Evolutionary conservation across 148 eudicot species (phyloP).

Genomic region (Pouteria glomerata): DNA sequence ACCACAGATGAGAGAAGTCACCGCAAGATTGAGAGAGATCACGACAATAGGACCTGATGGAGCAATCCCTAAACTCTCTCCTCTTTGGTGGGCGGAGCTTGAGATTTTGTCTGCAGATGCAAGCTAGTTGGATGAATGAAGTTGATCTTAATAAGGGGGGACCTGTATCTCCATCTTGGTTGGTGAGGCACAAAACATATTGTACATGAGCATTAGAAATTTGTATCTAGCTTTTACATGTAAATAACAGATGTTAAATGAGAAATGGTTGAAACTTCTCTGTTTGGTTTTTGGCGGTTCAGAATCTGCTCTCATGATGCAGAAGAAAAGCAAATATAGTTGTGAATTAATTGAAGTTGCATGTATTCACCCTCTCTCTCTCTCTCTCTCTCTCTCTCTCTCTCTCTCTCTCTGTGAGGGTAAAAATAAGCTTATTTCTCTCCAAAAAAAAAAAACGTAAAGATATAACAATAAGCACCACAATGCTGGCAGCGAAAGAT

Average conservation of each 20-base stretch:
- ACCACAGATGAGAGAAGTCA: conserved; percentile 57
- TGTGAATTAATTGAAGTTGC: not conserved
- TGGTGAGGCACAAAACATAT: not conserved
- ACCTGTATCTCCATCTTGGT: not conserved
- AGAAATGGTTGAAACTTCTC: not conserved
- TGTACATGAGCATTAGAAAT: not conserved
- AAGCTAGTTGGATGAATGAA: conserved; percentile 11
- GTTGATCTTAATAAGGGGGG: not conserved
- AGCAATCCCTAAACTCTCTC: conserved; percentile 62
- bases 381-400: too few species aligned
- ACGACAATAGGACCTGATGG: conserved; percentile 49
- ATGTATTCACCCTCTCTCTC: too few species aligned
- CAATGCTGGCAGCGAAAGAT: too few species aligned
- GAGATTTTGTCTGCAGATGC: conserved; percentile 47
- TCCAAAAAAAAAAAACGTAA: too few species aligned
- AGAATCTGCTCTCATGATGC: not conserved
- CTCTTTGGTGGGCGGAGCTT: conserved; percentile 91
- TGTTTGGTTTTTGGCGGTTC: not conserved
- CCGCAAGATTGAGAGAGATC: conserved; percentile 58
- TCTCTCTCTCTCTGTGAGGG: too few species aligned
- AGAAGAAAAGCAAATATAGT: not conserved
- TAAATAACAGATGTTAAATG: not conserved
- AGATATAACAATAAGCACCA: too few species aligned
- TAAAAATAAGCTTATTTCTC: too few species aligned
- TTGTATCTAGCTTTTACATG: not conserved